These are phyloP conservation scores for Talaromyces stipitatus DNA, from an alignment of 495 filamentous ascomycete species.

Conservation along the genomic window DNA sequence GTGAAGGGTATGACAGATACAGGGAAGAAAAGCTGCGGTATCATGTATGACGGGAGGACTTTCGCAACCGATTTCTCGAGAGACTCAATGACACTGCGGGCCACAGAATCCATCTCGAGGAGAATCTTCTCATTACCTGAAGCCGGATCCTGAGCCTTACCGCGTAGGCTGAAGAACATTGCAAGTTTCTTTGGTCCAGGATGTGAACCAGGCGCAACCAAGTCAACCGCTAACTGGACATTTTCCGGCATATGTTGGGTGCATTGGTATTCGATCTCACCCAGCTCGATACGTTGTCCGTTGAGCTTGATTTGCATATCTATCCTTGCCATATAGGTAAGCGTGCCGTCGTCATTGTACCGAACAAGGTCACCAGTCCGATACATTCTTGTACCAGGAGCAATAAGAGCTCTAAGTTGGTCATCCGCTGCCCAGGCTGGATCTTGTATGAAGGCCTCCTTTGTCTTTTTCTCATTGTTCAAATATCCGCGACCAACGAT, in stretches of 20 bases:
- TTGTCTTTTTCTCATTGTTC: conserved; percentile 45
- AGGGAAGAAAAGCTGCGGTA: conserved; percentile 55
- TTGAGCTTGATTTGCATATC: conserved; percentile 61
- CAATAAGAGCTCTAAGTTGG: conserved; percentile 16
- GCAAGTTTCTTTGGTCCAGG: conserved; percentile 31
- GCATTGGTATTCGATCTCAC: conserved; percentile 56
- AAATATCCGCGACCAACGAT: conserved; percentile 54
- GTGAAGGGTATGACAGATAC: conserved; percentile 46
- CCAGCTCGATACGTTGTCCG: conserved; percentile 58
- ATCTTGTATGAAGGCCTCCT: conserved; percentile 47
- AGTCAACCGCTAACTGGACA: conserved; percentile 34
- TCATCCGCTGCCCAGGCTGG: conserved; percentile 37
- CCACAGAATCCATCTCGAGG: conserved; percentile 22
- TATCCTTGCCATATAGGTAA: conserved; percentile 48
- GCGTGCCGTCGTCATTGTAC: conserved; percentile 45
- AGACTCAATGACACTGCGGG: conserved; percentile 23
- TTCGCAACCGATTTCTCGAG: conserved; percentile 26
- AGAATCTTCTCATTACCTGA: conserved; percentile 15
- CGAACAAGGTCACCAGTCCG: conserved; percentile 45
- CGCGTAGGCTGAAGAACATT: conserved; percentile 31
- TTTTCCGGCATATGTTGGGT: conserved; percentile 19
- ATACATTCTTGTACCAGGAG: conserved; percentile 30
- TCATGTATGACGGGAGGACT: conserved; percentile 47
- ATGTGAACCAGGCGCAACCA: conserved; percentile 28
- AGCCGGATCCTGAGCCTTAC: conserved; percentile 5